phyloP scores from a whole-genome alignment of 2,329 filamentous ascomycete genomes.

The Aureobasidium pullulans region DNA sequence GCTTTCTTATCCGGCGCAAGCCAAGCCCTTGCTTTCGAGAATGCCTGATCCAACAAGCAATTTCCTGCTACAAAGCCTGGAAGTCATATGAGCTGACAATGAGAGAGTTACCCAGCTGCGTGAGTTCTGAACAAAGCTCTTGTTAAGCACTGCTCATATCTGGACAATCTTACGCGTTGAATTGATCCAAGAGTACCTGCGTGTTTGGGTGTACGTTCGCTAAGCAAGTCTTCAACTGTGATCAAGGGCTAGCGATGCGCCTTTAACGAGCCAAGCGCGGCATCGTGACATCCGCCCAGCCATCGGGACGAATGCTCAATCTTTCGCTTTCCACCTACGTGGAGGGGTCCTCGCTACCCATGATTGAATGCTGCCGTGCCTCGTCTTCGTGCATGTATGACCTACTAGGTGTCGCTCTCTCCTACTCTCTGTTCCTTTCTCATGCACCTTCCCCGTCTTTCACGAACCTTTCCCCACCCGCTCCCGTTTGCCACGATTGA shows the following conservation, averaged over 20 bases:
- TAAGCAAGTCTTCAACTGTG: no score
- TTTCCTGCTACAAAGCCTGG: no score
- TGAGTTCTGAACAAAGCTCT: no score
- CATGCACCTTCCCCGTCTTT: not conserved
- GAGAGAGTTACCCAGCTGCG: no score
- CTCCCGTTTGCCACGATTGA: constrained; percentile 6
- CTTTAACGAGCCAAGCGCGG: no score
- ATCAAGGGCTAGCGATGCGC: no score
- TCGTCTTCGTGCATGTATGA: not conserved
- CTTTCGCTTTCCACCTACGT: not conserved
- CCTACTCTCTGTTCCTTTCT: not conserved
- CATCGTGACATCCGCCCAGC: not conserved
- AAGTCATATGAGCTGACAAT: no score
- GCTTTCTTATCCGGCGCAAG: not conserved
- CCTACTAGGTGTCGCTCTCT: not conserved
- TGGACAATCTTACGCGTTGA: no score
- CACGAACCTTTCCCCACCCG: not conserved
- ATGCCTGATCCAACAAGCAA: no score
- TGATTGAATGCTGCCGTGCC: not conserved
- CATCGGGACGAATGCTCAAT: not conserved
- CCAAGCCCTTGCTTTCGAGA: not conserved
- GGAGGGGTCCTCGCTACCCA: not conserved
- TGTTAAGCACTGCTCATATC: no score
- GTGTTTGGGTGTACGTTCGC: no score
- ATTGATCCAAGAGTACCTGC: no score